These are phyloP conservation scores for Fusarium oligoseptatum DNA, from an alignment of 2,329 filamentous ascomycete genomes.

Conservation along the genomic window DNA sequence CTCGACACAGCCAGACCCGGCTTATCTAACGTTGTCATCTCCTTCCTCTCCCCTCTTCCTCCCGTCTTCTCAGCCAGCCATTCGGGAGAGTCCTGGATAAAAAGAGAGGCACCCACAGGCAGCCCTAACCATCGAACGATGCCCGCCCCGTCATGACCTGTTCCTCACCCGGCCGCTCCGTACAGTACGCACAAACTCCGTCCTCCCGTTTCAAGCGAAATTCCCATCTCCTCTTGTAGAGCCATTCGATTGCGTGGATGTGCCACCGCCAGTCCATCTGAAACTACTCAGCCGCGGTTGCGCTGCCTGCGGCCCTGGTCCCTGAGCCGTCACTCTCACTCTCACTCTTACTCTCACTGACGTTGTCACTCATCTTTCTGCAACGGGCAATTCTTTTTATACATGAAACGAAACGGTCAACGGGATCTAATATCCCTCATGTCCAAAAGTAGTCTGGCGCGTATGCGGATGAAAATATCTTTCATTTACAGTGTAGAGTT, in stretches of 20 bases:
- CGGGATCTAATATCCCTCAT: background rate
- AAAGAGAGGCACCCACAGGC: slow-evolving; percentile 11
- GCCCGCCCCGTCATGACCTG: slow-evolving; percentile 32
- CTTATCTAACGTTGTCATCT: slow-evolving; percentile 8
- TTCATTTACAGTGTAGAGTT: slow-evolving; percentile 24
- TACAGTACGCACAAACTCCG: slow-evolving; percentile 31
- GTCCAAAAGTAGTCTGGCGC: background rate
- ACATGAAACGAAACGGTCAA: background rate
- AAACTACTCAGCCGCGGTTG: slow-evolving; percentile 1
- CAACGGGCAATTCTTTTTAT: background rate
- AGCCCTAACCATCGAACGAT: slow-evolving; percentile 40
- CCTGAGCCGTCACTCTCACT: background rate
- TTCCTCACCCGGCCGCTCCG: slow-evolving; percentile 32
- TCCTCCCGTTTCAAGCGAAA: slow-evolving; percentile 14
- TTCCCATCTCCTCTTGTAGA: slow-evolving; percentile 13
- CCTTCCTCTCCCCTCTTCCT: slow-evolving; percentile 6
- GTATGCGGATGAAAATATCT: slow-evolving; percentile 11
- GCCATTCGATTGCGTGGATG: slow-evolving; percentile 17
- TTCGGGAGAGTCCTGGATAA: background rate
- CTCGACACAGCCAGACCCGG: background rate
- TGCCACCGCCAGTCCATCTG: slow-evolving; percentile 7
- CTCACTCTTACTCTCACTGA: background rate
- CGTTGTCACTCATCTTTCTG: background rate
- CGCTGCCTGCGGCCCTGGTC: background rate
- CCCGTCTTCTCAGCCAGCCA: background rate